Conservation (phyloP, 768 basidiomycete species). For the Steccherinum ochraceum region DNA sequence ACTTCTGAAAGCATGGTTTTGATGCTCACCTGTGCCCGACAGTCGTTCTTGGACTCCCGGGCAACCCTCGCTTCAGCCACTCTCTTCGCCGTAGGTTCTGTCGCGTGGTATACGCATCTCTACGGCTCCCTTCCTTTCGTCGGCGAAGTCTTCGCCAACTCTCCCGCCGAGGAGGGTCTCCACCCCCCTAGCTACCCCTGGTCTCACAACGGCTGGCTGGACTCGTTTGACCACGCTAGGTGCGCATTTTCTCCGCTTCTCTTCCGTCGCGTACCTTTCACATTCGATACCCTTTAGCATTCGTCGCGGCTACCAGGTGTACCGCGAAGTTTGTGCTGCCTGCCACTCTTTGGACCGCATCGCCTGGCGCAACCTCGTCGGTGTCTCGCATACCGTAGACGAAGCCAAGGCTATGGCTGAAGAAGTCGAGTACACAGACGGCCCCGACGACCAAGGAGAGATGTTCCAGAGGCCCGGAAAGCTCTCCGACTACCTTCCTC, state of each 20-base stretch:
- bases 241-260: constrained; percentile 32
- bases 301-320: constrained; percentile 93
- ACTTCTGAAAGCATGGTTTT: not conserved
- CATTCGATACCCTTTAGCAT: constrained; percentile 52
- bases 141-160: constrained; percentile 88
- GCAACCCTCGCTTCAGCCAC: constrained; percentile 71
- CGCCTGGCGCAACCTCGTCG: constrained; percentile 99
- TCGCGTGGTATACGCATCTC: constrained; percentile 95
- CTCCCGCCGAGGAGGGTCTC: constrained; percentile 89
- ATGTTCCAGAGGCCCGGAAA: constrained; percentile 99
- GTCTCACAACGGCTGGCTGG: constrained; percentile 82
- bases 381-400: constrained; percentile 92
- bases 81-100: constrained; percentile 75
- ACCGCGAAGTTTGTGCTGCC: constrained; percentile 98
- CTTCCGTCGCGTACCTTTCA: constrained; percentile 7
- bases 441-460: constrained; percentile 90
- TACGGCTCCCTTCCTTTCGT: constrained; percentile 89
- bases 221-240: constrained; percentile 97
- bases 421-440: constrained; percentile 95
- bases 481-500: constrained; percentile 93
- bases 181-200: constrained; percentile 86
- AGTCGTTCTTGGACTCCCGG: constrained; percentile 69
- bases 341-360: constrained; percentile 99
- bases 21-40: constrained; percentile 2
- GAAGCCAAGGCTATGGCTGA: constrained; percentile 90